Evolutionary conservation across 1,284 basidiomycete genomes (phyloP), one percentile per base, ranked within the genome.

Genomic region (Irpex lacteus): DNA sequence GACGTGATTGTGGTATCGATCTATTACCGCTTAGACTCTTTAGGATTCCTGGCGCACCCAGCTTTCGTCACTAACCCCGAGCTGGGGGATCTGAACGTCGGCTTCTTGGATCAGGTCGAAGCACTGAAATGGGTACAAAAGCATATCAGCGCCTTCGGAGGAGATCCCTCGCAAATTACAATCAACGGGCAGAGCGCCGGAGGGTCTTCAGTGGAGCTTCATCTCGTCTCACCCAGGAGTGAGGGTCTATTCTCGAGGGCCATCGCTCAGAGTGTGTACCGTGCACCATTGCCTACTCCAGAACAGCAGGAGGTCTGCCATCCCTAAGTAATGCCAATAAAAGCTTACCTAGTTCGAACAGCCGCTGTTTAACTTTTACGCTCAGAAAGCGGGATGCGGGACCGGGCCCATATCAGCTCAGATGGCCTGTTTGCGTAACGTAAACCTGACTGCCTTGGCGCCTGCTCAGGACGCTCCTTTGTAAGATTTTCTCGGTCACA

Each of bases 161-260:
- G 91, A 2, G 78, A 91, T 69, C 80, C 82, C 5, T 63, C 60
- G 4, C 74, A 76, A 58, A 83, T 87, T 5, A 88, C 86, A 0
- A 86, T 88, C 70, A 85, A 85, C 65, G 88, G 88, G 0, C 77
- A 90, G 69, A 87, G 85, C 63, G 88, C 87, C 0, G 88, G 87
- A 8, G 84, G 79, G 0, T 75, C 80, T 37, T 84, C 82, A 2
- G 78, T 88, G 7, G 81, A 84, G 68, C 72, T 88, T 13, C 86
- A 87, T 69, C 76, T 88, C 56, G 76, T 85, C 21, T 79, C 82
- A 8, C 77, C 82, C 64, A 71, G 71, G 15, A 74, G 72, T 5
- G 70, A 76, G 59, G 68, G 70, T 5, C 68, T 85, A 9, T 88
- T 88, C 72, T 74, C 76, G 18, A 76, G 78, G 32, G 85, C 82